These are phyloP conservation scores for Diaporthe capsici DNA, from an alignment of 2,329 filamentous ascomycete genomes.

Conservation along the genomic window DNA sequence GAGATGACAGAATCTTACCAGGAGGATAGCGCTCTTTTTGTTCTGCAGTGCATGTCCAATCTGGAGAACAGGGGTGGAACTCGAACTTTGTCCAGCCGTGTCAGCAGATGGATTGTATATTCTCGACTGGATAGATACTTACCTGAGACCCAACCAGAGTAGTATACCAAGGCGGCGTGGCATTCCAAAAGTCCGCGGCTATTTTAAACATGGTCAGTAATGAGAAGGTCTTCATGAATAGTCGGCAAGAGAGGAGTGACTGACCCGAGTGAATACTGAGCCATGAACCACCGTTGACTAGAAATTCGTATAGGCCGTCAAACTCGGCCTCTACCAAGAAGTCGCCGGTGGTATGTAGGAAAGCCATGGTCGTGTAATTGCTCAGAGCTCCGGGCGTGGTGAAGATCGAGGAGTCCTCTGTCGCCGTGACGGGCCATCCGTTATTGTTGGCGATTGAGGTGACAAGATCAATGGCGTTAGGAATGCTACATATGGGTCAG, in stretches of 20 bases:
- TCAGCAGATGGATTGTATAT: not conserved
- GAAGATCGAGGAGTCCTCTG: slow-evolving; percentile 9
- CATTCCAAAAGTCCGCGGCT: slow-evolving; percentile 16
- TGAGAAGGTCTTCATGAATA: not conserved
- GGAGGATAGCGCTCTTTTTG: slow-evolving; percentile 16
- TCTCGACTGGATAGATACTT: not conserved
- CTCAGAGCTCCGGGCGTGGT: not conserved
- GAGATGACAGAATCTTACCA: not conserved
- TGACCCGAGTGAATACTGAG: slow-evolving; percentile 1
- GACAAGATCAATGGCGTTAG: slow-evolving; percentile 10
- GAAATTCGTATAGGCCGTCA: not conserved
- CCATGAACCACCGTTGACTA: slow-evolving; percentile 10
- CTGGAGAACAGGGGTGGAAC: slow-evolving; percentile 15
- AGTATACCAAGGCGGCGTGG: slow-evolving; percentile 9
- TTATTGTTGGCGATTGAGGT: slow-evolving; percentile 13
- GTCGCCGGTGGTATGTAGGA: slow-evolving; percentile 1
- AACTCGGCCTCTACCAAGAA: slow-evolving; percentile 10
- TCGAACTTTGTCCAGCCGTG: not conserved
- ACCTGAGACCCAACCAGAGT: slow-evolving; percentile 13
- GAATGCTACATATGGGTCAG: not conserved
- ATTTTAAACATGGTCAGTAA: not conserved
- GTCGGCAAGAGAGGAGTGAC: not conserved
- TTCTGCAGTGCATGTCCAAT: slow-evolving; percentile 1
- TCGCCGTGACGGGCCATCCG: not conserved
- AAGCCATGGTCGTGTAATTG: slow-evolving; percentile 13